A percentile compares a stretch with the other conserved stretches of the same genome.
Evolutionary conservation across 257 asterid genomes (phyloP).

Genomic region (Mitragyna speciosa): DNA sequence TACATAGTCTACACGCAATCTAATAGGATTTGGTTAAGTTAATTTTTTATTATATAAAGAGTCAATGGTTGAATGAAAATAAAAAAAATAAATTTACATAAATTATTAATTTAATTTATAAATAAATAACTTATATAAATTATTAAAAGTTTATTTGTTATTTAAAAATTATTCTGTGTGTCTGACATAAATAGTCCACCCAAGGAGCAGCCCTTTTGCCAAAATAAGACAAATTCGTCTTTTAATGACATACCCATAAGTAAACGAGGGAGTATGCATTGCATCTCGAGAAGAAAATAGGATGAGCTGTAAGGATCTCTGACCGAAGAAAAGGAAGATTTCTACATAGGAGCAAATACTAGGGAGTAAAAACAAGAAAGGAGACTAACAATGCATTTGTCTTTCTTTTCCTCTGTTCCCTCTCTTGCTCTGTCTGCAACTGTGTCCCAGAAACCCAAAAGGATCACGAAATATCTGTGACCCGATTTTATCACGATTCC

Average conservation of each 20-base stretch:
- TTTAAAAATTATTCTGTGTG: too few species aligned
- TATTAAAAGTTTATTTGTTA: too few species aligned
- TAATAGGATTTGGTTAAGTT: too few species aligned
- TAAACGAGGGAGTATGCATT: not conserved
- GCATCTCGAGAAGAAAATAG: not conserved
- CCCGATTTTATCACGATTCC: slow-evolving; percentile 31
- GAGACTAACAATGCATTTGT: not conserved
- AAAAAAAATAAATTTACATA: too few species aligned
- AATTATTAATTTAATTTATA: too few species aligned
- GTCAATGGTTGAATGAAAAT: too few species aligned
- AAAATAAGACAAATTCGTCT: not conserved
- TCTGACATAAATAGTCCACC: not conserved
- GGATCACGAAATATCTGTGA: slow-evolving; percentile 39
- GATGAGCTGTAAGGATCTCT: slow-evolving; percentile 12
- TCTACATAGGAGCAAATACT: not conserved
- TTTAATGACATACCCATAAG: not conserved
- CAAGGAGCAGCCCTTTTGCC: not conserved
- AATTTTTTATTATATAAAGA: too few species aligned
- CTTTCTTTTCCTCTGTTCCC: not conserved
- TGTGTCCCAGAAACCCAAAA: slow-evolving; percentile 37
- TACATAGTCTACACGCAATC: too few species aligned
- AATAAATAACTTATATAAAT: too few species aligned
- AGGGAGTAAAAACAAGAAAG: not conserved
- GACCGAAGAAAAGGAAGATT: not conserved
- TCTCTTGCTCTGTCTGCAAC: slow-evolving; percentile 21